Conservation (phyloP, 768 basidiomycete species). For the Coprinopsis cinerea region DNA sequence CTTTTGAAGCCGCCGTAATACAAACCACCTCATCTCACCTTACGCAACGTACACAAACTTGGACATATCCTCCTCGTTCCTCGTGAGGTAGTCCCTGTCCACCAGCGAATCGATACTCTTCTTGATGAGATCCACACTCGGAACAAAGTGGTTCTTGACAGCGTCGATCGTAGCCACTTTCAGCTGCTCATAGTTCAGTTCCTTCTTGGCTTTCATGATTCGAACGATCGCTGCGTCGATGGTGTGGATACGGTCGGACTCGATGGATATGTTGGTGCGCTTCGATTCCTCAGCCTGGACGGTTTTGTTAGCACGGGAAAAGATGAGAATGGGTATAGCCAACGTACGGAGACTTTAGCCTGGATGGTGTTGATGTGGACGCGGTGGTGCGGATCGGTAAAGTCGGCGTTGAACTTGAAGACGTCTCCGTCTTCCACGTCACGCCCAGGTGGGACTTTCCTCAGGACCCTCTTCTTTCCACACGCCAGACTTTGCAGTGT, state of each 20-base stretch:
- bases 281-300: constrained; percentile 80
- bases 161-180: constrained; percentile 81
- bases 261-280: constrained; percentile 77
- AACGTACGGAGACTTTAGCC: constrained; percentile 79
- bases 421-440: constrained; percentile 73
- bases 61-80: constrained; percentile 67
- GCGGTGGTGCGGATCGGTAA: constrained; percentile 70
- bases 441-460: constrained; percentile 70
- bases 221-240: constrained; percentile 95
- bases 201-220: constrained; percentile 91
- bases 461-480: constrained; percentile 83
- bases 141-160: constrained; percentile 83
- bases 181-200: constrained; percentile 71
- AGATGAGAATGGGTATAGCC: background rate
- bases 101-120: constrained; percentile 75
- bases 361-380: constrained; percentile 96
- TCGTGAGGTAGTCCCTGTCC: constrained; percentile 79
- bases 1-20: too few species aligned
- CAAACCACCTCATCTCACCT: background rate
- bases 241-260: constrained; percentile 78
- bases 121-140: constrained; percentile 82
- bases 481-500: constrained; percentile 91
- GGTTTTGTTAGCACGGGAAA: constrained; percentile 1
- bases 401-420: constrained; percentile 79
- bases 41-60: constrained; percentile 74